Percentiles rank a stretch among this genome's conserved stretches.
Conservation (phyloP, 73 alveolate species). For the Effrenium voratum region DNA sequence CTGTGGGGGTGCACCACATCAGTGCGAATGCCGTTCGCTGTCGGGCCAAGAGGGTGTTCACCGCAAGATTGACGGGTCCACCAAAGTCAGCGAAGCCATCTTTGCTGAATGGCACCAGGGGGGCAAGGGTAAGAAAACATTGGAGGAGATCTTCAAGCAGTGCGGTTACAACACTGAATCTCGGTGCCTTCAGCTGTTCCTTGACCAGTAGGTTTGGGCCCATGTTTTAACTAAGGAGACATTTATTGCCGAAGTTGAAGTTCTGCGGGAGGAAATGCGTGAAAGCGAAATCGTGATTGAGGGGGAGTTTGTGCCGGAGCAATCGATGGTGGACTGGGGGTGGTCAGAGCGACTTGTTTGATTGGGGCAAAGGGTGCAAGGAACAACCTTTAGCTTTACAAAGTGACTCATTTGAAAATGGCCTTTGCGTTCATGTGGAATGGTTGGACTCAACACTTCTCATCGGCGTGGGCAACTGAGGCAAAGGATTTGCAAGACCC, state of each 20-base stretch:
- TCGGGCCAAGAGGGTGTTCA: constrained; percentile 9
- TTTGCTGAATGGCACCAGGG: constrained; percentile 14
- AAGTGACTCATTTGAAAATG: no score
- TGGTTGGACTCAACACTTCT: no score
- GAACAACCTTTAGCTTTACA: no score
- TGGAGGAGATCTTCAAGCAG: constrained; percentile 17
- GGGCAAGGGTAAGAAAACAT: background rate
- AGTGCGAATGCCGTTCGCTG: background rate
- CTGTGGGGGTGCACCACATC: background rate
- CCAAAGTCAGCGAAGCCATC: constrained; percentile 1
- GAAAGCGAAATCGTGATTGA: background rate
- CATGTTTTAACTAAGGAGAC: constrained; percentile 17
- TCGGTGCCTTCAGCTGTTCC: no score
- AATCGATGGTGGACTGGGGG: background rate
- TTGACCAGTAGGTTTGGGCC: no score
- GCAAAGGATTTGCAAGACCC: no score
- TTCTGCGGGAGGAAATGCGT: background rate
- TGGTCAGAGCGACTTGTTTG: background rate
- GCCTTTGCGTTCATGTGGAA: no score
- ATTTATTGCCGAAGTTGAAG: constrained; percentile 33
- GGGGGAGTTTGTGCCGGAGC: background rate
- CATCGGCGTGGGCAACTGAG: no score
- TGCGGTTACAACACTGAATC: constrained; percentile 23
- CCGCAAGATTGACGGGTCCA: background rate
- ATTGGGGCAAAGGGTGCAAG: no score